These are phyloP conservation scores for Alternaria dauci DNA, from an alignment of 2,329 filamentous ascomycete species.

Conservation along the genomic window DNA sequence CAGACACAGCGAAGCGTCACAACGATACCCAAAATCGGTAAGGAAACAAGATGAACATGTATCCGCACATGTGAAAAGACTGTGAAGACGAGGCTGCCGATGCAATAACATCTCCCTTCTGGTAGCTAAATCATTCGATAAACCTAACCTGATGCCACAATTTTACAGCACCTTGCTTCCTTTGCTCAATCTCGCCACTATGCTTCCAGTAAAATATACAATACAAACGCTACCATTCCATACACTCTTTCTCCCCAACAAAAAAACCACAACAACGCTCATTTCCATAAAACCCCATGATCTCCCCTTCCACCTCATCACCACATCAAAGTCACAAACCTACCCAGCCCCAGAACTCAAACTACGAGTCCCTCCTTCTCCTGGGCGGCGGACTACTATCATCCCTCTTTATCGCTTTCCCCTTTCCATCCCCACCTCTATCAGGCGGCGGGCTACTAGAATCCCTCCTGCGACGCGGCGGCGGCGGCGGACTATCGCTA, in stretches of 20 bases:
- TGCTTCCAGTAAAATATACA: neutral
- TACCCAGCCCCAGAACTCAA: neutral
- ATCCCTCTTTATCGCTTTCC: neutral
- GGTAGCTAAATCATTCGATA: too few species aligned
- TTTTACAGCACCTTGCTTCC: neutral
- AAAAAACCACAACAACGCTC: neutral
- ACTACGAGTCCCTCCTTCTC: slow-evolving; percentile 7
- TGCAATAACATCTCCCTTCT: too few species aligned
- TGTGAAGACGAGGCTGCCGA: too few species aligned
- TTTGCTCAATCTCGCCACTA: neutral
- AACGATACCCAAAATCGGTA: too few species aligned
- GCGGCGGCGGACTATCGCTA: neutral
- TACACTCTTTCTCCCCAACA: neutral
- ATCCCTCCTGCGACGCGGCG: slow-evolving; percentile 2
- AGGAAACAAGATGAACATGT: too few species aligned
- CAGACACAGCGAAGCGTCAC: too few species aligned
- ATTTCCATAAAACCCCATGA: neutral
- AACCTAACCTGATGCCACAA: too few species aligned
- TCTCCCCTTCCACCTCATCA: neutral
- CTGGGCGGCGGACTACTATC: slow-evolving; percentile 10
- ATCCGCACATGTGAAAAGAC: too few species aligned
- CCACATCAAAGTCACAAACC: neutral
- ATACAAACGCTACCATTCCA: neutral
- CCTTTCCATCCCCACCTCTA: neutral
- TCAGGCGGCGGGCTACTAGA: neutral